Evolutionary conservation across 345 rosid genomes (phyloP).

Genomic region (Hevea brasiliensis): DNA sequence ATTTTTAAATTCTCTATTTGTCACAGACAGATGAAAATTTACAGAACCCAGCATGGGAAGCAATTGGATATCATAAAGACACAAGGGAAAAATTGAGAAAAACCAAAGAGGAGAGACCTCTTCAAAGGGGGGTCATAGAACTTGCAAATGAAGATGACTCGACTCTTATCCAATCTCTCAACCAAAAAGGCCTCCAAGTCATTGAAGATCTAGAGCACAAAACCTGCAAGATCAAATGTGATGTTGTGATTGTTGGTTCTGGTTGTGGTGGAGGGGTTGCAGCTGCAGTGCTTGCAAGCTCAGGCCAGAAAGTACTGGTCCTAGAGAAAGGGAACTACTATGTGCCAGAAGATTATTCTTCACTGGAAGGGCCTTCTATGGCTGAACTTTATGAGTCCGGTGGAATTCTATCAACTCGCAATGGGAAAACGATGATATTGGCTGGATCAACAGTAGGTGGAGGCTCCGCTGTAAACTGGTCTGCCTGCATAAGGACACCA

Average conservation of each 20-base stretch:
- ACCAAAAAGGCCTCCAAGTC: conserved; percentile 51
- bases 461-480: conserved; percentile 69
- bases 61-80: conserved; percentile 59
- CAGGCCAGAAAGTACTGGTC: conserved; percentile 58
- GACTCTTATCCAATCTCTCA: conserved; percentile 44
- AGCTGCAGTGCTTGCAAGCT: conserved; percentile 62
- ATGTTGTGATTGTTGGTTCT: conserved; percentile 60
- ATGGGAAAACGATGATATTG: conserved; percentile 45
- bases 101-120: conserved; percentile 19
- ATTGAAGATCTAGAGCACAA: conserved; percentile 34
- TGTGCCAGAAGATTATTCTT: conserved; percentile 47
- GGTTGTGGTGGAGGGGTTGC: conserved; percentile 79
- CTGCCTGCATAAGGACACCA: conserved; percentile 55
- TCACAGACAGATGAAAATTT: conserved; percentile 47
- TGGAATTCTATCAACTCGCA: conserved; percentile 41
- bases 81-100: conserved; percentile 25
- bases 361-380: conserved; percentile 67
- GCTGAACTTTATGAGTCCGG: conserved; percentile 50
- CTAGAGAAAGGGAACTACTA: conserved; percentile 75
- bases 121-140: conserved; percentile 21
- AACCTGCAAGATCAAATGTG: conserved; percentile 53
- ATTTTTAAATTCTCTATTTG: not conserved
- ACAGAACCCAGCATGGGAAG: conserved; percentile 60
- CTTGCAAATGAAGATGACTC: conserved; percentile 30
- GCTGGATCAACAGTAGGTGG: conserved; percentile 72